A percentile compares a stretch with the other conserved stretches of the same genome.
These are phyloP conservation scores for Phytopythium montanum DNA, from an alignment of 352 stramenopile species.

Conservation along the genomic window DNA sequence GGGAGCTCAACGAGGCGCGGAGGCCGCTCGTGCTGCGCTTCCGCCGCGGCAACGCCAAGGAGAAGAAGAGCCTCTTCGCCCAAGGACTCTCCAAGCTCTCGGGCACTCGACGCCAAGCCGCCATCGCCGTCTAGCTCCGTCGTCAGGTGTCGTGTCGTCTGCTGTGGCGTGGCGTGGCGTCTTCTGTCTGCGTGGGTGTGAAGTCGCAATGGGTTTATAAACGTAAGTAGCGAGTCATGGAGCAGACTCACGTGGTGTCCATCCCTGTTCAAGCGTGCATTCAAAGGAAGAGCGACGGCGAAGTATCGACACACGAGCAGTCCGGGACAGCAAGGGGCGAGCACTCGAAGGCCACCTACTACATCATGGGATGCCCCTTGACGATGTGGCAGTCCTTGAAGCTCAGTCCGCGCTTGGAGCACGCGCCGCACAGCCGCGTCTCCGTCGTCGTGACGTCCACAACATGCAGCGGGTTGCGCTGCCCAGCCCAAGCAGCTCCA, in stretches of 20 bases:
- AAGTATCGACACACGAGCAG: no score
- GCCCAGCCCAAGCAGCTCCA: not conserved
- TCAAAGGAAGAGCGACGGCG: not conserved
- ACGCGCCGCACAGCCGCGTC: constrained; percentile 41
- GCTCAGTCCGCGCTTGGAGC: constrained; percentile 22
- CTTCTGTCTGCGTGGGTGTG: not conserved
- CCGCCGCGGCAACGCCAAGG: constrained; percentile 67
- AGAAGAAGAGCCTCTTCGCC: constrained; percentile 76
- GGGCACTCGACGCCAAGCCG: constrained; percentile 24
- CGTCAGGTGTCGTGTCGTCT: not conserved
- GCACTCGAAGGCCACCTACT: constrained; percentile 1
- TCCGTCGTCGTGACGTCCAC: constrained; percentile 58
- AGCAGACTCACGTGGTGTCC: not conserved
- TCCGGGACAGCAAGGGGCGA: not conserved
- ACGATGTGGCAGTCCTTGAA: constrained; percentile 76
- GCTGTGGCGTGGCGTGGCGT: not conserved
- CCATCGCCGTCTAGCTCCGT: constrained; percentile 41
- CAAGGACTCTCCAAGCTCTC: constrained; percentile 31
- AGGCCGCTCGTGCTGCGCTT: constrained; percentile 78
- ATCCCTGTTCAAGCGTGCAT: not conserved
- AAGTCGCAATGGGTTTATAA: not conserved
- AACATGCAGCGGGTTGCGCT: constrained; percentile 69
- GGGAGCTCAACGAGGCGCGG: constrained; percentile 74
- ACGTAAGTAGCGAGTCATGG: not conserved
- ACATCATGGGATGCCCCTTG: constrained; percentile 75